A percentile compares a stretch with the other conserved stretches of the same genome.
phyloP scores from a whole-genome alignment of 495 filamentous ascomycete genomes.

The Aspergillus indologenus region DNA sequence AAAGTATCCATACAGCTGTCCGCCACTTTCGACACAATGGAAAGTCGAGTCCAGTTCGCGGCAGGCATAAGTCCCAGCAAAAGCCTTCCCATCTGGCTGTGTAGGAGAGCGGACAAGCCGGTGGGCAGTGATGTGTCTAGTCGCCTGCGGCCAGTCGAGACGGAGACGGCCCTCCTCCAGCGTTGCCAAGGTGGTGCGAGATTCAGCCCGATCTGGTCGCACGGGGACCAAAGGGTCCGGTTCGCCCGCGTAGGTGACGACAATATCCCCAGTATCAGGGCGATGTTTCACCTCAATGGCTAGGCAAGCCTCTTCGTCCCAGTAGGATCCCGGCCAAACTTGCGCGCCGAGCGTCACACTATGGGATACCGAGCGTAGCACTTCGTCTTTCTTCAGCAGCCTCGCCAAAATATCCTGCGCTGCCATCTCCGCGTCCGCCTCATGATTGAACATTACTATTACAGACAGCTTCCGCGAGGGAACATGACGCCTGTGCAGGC shows the following conservation, averaged over 20 bases:
- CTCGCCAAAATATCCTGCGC: conserved; percentile 18
- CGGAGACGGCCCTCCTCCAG: conserved; percentile 20
- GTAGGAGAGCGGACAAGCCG: conserved; percentile 19
- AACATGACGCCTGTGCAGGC: conserved; percentile 26
- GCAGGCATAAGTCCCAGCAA: conserved; percentile 25
- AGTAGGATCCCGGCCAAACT: conserved; percentile 25
- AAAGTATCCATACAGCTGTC: conserved; percentile 30
- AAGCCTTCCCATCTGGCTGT: conserved; percentile 2
- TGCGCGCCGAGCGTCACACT: background rate
- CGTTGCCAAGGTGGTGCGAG: conserved; percentile 13
- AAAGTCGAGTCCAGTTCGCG: conserved; percentile 28
- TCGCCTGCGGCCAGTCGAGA: conserved; percentile 24
- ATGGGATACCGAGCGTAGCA: background rate
- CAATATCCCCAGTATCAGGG: conserved; percentile 13
- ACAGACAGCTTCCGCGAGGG: conserved; percentile 27
- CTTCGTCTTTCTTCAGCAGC: conserved; percentile 16
- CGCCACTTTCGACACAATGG: conserved; percentile 24
- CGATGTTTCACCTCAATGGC: conserved; percentile 20
- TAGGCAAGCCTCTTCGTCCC: conserved; percentile 26
- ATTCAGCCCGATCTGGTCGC: conserved; percentile 9
- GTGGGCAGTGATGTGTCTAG: conserved; percentile 23
- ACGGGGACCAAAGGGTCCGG: background rate
- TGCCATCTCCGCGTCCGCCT: conserved; percentile 17
- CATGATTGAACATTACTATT: conserved; percentile 30
- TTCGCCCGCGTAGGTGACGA: conserved; percentile 17